Conservation (phyloP, 768 basidiomycete genomes). For the Lactarius tabidus region DNA sequence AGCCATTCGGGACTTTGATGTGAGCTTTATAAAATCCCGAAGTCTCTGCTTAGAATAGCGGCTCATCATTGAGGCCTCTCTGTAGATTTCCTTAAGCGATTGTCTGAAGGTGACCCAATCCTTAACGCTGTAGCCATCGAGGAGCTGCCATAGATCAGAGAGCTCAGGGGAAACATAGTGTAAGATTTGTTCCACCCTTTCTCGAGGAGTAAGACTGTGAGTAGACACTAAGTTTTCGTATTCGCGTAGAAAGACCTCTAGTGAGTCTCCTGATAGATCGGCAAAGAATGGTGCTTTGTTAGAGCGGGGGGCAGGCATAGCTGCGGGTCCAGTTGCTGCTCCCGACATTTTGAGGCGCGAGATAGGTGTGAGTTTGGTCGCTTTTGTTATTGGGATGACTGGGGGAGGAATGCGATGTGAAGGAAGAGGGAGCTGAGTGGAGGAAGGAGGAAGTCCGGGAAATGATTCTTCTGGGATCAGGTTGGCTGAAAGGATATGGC, state of each 20-base stretch:
- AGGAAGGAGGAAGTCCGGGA: too few species aligned
- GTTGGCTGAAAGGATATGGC: too few species aligned
- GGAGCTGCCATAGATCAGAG: neutral
- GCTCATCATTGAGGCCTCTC: neutral
- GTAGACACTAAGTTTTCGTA: neutral
- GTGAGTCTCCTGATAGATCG: neutral
- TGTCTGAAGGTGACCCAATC: neutral
- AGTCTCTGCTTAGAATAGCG: neutral
- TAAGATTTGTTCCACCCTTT: neutral
- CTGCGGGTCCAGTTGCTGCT: neutral
- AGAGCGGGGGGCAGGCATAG: neutral
- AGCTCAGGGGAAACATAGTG: neutral
- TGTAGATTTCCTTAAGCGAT: neutral
- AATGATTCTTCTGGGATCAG: too few species aligned
- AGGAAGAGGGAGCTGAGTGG: too few species aligned
- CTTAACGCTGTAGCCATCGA: neutral
- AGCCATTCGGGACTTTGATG: neutral
- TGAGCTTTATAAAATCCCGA: neutral
- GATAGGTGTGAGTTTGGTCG: too few species aligned
- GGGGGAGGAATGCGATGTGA: too few species aligned
- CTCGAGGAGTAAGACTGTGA: neutral
- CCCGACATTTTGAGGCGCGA: too few species aligned
- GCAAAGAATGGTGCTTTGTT: neutral
- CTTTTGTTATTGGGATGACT: too few species aligned
- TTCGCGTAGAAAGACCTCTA: neutral